A percentile compares a stretch with the other conserved stretches of the same genome.
phyloP scores from a whole-genome alignment of 2,329 filamentous ascomycete genomes.

The Penicillium brevicompactum region DNA sequence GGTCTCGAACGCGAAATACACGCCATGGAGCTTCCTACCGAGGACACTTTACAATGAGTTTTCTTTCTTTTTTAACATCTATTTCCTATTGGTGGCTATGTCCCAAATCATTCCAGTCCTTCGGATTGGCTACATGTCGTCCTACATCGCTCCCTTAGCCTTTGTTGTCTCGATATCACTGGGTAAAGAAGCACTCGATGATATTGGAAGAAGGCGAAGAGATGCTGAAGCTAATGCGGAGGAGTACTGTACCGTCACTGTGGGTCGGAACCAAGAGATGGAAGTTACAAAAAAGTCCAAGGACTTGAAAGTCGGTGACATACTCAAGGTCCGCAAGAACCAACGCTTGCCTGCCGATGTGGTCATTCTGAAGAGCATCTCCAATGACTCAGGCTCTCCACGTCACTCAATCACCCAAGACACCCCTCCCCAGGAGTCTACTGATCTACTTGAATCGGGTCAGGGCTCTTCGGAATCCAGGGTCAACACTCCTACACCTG shows the following conservation, averaged over 20 bases:
- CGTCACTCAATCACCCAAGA: constrained; percentile 23
- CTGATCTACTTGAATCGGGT: constrained; percentile 29
- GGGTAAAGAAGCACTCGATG: constrained; percentile 93
- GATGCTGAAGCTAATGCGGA: constrained; percentile 96
- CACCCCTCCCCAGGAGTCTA: constrained; percentile 15
- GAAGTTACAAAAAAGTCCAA: constrained; percentile 80
- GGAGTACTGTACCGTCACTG: constrained; percentile 75
- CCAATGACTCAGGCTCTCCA: constrained; percentile 51
- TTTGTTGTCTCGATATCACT: constrained; percentile 92
- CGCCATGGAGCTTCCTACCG: constrained; percentile 88
- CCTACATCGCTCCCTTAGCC: constrained; percentile 87
- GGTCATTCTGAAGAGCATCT: constrained; percentile 81
- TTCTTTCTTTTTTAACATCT: constrained; percentile 99
- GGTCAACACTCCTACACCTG: constrained; percentile 13
- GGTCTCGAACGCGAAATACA: constrained; percentile 97
- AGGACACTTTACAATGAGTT: constrained; percentile 97
- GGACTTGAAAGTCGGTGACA: constrained; percentile 90
- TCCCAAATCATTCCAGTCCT: constrained; percentile 89
- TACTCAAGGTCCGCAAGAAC: constrained; percentile 89
- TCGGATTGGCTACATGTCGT: constrained; percentile 90
- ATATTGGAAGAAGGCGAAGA: constrained; percentile 79
- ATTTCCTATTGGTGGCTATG: constrained; percentile 91
- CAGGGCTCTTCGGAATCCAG: constrained; percentile 21
- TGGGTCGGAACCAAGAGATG: constrained; percentile 59
- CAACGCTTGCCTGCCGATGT: constrained; percentile 94